Evolutionary conservation across 306 rosid species (phyloP).

Genomic region (Cucumis melo): DNA sequence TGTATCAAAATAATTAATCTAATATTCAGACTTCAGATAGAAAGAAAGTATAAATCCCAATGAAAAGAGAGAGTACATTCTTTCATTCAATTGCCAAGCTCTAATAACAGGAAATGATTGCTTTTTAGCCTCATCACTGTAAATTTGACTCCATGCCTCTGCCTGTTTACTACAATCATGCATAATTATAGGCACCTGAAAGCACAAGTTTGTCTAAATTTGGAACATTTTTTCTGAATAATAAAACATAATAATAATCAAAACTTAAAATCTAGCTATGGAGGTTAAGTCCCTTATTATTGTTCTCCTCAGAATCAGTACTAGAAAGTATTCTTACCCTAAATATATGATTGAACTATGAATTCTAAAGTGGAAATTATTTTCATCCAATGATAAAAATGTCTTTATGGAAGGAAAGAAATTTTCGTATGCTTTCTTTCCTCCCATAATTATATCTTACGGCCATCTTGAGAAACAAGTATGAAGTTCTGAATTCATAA

Average conservation of each 20-base stretch:
- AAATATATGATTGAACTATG: background rate
- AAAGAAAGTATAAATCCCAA: background rate
- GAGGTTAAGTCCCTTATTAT: background rate
- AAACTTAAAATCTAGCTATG: background rate
- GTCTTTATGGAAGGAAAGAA: background rate
- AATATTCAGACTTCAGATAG: background rate
- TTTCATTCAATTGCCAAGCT: conserved; percentile 89
- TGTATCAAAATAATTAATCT: conserved; percentile 6
- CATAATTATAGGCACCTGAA: conserved; percentile 68
- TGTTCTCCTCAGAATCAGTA: background rate
- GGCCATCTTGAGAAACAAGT: background rate
- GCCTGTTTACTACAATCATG: conserved; percentile 78
- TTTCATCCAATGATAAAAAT: background rate
- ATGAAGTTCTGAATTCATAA: background rate
- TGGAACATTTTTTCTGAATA: background rate
- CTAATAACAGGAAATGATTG: conserved; percentile 83
- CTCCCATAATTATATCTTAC: background rate
- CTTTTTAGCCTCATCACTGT: conserved; percentile 69
- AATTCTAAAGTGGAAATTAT: background rate
- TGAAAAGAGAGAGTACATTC: conserved; percentile 48
- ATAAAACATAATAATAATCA: background rate
- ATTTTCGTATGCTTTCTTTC: background rate
- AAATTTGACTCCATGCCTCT: conserved; percentile 68
- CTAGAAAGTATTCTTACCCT: background rate
- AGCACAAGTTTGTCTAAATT: background rate